Conservation (phyloP, 768 basidiomycete genomes). For the Suillus decipiens region DNA sequence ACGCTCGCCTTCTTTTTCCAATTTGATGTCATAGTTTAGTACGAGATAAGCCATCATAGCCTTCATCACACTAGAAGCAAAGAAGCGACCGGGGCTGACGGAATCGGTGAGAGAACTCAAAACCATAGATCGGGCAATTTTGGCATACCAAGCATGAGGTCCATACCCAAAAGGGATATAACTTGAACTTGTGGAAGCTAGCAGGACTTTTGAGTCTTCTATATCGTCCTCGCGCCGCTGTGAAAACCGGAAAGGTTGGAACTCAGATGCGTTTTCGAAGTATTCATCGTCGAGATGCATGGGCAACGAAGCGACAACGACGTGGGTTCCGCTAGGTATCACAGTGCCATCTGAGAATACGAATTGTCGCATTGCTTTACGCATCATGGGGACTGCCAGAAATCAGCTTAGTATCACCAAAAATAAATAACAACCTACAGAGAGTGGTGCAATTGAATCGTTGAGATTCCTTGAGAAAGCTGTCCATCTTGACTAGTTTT, state of each 20-base stretch:
- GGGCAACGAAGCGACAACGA: conserved; percentile 33
- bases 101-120: conserved; percentile 11
- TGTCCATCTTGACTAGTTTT: conserved; percentile 41
- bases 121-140: neutral
- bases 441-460: conserved; percentile 36
- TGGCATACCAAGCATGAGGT: conserved; percentile 36
- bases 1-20: conserved; percentile 35
- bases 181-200: conserved; percentile 31
- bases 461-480: conserved; percentile 45
- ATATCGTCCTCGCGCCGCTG: conserved; percentile 24
- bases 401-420: conserved; percentile 11
- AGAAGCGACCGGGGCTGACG: conserved; percentile 45
- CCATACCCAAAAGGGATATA: conserved; percentile 40
- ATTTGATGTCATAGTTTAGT: conserved; percentile 40
- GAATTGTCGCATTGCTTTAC: conserved; percentile 36
- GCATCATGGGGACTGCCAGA: conserved; percentile 31
- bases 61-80: conserved; percentile 42
- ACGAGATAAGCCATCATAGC: conserved; percentile 43
- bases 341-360: conserved; percentile 37
- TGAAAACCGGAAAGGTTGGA: conserved; percentile 44
- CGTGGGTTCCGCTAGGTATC: conserved; percentile 40
- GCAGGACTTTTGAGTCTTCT: conserved; percentile 29
- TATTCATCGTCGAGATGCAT: conserved; percentile 41
- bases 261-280: conserved; percentile 45
- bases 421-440: conserved; percentile 25